Conservation (phyloP, 768 basidiomycete species). For the Fibroporia radiculosa region DNA sequence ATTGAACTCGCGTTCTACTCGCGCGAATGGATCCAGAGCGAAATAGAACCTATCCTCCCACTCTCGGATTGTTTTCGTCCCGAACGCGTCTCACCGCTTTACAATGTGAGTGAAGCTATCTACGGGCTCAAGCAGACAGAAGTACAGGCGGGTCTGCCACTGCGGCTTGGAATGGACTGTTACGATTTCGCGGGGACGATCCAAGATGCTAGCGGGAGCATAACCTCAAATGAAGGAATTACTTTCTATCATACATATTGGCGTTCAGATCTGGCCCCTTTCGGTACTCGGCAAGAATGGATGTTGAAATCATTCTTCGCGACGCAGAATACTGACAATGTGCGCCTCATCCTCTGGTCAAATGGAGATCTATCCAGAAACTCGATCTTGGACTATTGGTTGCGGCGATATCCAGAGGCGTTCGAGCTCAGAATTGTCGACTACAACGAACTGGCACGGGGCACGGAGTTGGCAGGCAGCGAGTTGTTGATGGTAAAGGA, state of each 20-base stretch:
- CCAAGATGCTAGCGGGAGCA: slow-evolving; percentile 17
- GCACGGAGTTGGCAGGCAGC: slow-evolving; percentile 72
- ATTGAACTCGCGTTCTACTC: slow-evolving; percentile 78
- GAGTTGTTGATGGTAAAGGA: slow-evolving; percentile 55
- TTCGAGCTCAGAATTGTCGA: slow-evolving; percentile 69
- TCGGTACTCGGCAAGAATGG: slow-evolving; percentile 77
- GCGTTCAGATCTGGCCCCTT: slow-evolving; percentile 80
- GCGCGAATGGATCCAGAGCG: slow-evolving; percentile 63
- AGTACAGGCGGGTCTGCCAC: slow-evolving; percentile 72
- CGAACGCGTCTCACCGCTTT: slow-evolving; percentile 48
- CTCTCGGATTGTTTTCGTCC: slow-evolving; percentile 72
- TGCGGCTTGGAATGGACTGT: slow-evolving; percentile 81
- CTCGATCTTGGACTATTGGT: slow-evolving; percentile 51
- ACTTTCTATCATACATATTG: slow-evolving; percentile 89
- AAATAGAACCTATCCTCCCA: slow-evolving; percentile 59
- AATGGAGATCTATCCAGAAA: slow-evolving; percentile 66
- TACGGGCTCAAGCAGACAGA: slow-evolving; percentile 60
- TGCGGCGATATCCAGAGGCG: slow-evolving; percentile 54
- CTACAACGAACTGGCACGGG: slow-evolving; percentile 54
- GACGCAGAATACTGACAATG: slow-evolving; percentile 64
- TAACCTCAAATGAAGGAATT: slow-evolving; percentile 23
- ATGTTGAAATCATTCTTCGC: slow-evolving; percentile 93
- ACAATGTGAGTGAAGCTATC: slow-evolving; percentile 60
- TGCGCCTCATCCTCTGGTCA: slow-evolving; percentile 83
- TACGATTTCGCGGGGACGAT: slow-evolving; percentile 90